Base-by-base conservation (phyloP, 2,329 filamentous ascomycete species). In the Neofusicoccum sp. region DNA sequence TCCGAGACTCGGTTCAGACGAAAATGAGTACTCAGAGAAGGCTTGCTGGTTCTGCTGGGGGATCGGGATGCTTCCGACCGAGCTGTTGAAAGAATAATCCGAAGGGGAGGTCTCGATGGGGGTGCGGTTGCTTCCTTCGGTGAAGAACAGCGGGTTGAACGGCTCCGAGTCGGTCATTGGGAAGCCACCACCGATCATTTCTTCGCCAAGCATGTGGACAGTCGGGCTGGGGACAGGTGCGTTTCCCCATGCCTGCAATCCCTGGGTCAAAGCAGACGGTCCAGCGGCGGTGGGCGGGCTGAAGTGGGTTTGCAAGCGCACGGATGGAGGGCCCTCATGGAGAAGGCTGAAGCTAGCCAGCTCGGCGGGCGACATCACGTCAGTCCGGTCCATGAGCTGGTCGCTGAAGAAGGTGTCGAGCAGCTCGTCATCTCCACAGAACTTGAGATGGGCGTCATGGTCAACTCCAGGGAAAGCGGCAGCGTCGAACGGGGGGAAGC, bases 11-110 rank as follows among this genome's bases (percentile, higher is more conserved):
- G 61, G 50, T 22, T 62, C 61, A 9, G 61, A 56, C 16, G 31
- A 45, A 44, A 62, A 56, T 1, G 59, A 62, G 11, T 62, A 54
- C 33, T 52, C 50, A 2, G 61, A 62, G 34, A 47, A 47, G 8
- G 61, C 33, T 11, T 45, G 43, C 9, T 36, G 39, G 16, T 28
- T 44, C 29, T 44, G 34, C 22, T 48, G 61, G 8, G 61, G 61
- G n/a, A 62, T 62, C 3, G 61, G 61, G n/a, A 62, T 62, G 31
- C 59, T 41, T n/a, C 54, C 41, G n/a, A 37, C 54, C 5, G 54
- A 58, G 39, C 54, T 58, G 31, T 45, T 36, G 31, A 44, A 58
- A 11, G 54, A 44, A 12, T 7, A 31, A 28, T 56, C 52, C 5
- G 37, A 56, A 22, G 29, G 37, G 9, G 28, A 11, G 31, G 5